These are phyloP conservation scores for Aspergillus ellipticus DNA, from an alignment of 495 filamentous ascomycete species.

Conservation along the genomic window DNA sequence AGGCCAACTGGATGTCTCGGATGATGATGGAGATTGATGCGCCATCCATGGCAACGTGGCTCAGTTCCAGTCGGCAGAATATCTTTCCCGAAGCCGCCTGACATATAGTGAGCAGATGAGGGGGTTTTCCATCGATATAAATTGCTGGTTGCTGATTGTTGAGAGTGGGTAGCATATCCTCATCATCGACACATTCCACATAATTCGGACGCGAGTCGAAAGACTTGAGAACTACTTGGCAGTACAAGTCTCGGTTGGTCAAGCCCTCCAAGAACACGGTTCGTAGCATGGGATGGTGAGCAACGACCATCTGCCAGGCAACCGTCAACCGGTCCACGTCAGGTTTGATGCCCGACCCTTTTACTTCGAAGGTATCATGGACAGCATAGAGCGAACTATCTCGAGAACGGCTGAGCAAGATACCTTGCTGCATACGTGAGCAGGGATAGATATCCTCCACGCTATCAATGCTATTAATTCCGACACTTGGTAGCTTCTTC, in stretches of 20 bases:
- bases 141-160: constrained; percentile 31
- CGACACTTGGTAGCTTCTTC: constrained; percentile 44
- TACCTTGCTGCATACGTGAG: constrained; percentile 64
- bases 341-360: constrained; percentile 23
- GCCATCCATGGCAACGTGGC: constrained; percentile 52
- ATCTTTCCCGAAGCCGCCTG: constrained; percentile 37
- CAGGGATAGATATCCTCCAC: constrained; percentile 64
- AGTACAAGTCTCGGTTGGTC: constrained; percentile 41
- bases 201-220: constrained; percentile 28
- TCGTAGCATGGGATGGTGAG: constrained; percentile 48
- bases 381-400: constrained; percentile 57
- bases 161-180: constrained; percentile 29
- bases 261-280: constrained; percentile 50
- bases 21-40: constrained; percentile 46
- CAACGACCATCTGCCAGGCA: constrained; percentile 48
- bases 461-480: constrained; percentile 38
- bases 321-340: constrained; percentile 35
- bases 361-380: constrained; percentile 59
- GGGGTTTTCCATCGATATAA: constrained; percentile 33
- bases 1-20: constrained; percentile 45
- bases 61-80: constrained; percentile 54
- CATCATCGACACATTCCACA: constrained; percentile 32
- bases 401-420: constrained; percentile 57
- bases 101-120: constrained; percentile 50
- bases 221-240: constrained; percentile 49